Evolutionary conservation across 768 basidiomycete species (phyloP).

Genomic region (Suillus hirtellus): DNA sequence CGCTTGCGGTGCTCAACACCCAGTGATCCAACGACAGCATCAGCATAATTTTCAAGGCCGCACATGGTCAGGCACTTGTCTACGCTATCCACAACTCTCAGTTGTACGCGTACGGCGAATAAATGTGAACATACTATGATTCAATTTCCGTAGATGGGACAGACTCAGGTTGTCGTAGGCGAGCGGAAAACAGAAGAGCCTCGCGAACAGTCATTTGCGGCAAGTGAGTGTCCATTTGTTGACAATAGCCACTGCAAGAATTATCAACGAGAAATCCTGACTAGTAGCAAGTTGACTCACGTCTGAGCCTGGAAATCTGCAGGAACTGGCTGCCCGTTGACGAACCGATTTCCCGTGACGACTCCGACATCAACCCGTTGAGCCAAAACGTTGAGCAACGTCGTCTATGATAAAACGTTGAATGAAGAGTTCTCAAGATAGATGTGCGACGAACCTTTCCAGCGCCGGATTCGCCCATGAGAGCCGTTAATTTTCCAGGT

Average conservation of each 20-base stretch:
- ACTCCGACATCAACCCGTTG: conserved; percentile 49
- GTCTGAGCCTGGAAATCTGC: conserved; percentile 66
- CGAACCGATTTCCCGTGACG: conserved; percentile 50
- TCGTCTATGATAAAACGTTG: conserved; percentile 42
- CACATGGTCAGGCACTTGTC: conserved; percentile 65
- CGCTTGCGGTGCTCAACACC: conserved; percentile 53
- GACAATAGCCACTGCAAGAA: conserved; percentile 64
- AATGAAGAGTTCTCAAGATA: background rate
- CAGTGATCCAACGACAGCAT: conserved; percentile 63
- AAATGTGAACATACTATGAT: conserved; percentile 57
- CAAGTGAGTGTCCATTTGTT: conserved; percentile 83
- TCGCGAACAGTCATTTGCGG: conserved; percentile 77
- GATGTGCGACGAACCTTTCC: conserved; percentile 25
- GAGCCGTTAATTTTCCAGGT: conserved; percentile 51
- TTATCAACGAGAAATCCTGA: background rate
- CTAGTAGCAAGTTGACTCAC: conserved; percentile 18
- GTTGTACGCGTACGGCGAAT: background rate
- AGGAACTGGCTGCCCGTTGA: conserved; percentile 56
- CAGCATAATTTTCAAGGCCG: conserved; percentile 58
- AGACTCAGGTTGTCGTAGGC: conserved; percentile 68
- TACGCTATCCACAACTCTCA: conserved; percentile 34
- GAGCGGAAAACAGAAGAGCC: conserved; percentile 78
- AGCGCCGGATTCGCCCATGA: conserved; percentile 47
- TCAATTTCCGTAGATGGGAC: conserved; percentile 73
- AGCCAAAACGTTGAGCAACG: conserved; percentile 57